phyloP scores from a whole-genome alignment of 78 protist genomes.

The Ministeria vibrans region DNA sequence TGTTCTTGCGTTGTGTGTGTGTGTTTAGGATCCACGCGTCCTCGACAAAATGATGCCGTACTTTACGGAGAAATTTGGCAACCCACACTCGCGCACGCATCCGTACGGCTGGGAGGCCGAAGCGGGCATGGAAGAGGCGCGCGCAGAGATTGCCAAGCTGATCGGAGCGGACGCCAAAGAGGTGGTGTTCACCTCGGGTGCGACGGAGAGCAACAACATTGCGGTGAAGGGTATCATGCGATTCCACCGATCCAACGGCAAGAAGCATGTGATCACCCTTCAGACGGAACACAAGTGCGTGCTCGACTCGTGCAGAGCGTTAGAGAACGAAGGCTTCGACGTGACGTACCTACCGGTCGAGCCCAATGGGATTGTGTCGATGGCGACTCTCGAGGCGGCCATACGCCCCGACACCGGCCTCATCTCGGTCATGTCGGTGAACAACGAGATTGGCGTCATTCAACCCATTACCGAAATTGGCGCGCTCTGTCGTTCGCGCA shows the following conservation, averaged over 20 bases:
- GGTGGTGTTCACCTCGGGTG: slow-evolving; percentile 94
- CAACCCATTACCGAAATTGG: slow-evolving; percentile 92
- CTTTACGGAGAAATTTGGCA: slow-evolving; percentile 81
- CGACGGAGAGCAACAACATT: slow-evolving; percentile 96
- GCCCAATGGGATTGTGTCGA: slow-evolving; percentile 68
- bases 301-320: slow-evolving; percentile 88
- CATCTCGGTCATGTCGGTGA: slow-evolving; percentile 93
- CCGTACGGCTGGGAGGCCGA: slow-evolving; percentile 92
- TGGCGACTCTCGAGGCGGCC: slow-evolving; percentile 56
- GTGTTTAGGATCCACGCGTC: slow-evolving; percentile 92
- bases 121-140: slow-evolving; percentile 82
- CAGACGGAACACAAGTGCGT: slow-evolving; percentile 95
- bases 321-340: slow-evolving; percentile 85
- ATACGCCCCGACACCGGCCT: slow-evolving; percentile 85
- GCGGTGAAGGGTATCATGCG: slow-evolving; percentile 93
- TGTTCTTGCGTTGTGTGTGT: not conserved
- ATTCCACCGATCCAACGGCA: slow-evolving; percentile 72
- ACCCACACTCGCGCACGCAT: slow-evolving; percentile 94
- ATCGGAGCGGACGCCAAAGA: slow-evolving; percentile 87
- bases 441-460: slow-evolving; percentile 96
- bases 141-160: slow-evolving; percentile 62
- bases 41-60: slow-evolving; percentile 95
- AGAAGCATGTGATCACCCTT: slow-evolving; percentile 87
- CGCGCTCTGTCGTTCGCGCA: slow-evolving; percentile 60
- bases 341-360: slow-evolving; percentile 80